These are phyloP conservation scores for Kwoniella mangroviensis DNA, from an alignment of 768 basidiomycete genomes.

Conservation along the genomic window DNA sequence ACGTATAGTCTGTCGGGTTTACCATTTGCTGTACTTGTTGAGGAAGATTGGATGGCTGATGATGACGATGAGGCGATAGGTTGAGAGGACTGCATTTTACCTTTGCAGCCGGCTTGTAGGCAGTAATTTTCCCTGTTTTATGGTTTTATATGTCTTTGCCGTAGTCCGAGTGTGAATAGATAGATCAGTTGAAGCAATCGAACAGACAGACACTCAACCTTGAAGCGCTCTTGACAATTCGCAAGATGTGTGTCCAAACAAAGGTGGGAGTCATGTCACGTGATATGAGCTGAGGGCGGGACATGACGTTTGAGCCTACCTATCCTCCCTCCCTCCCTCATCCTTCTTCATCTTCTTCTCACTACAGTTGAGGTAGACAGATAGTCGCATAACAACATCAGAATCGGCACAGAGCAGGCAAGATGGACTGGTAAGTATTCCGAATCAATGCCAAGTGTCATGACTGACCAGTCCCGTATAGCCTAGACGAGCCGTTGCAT, in stretches of 20 bases:
- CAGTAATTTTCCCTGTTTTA: too few relatives aligned
- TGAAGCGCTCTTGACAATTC: neutral
- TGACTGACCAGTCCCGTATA: slow-evolving; percentile 3
- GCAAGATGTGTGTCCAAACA: neutral
- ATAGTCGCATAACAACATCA: too few relatives aligned
- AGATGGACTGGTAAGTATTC: slow-evolving; percentile 46
- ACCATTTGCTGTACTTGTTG: slow-evolving; percentile 34
- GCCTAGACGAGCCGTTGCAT: slow-evolving; percentile 54
- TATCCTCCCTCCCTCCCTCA: neutral
- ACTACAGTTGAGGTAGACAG: too few relatives aligned
- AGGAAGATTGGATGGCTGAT: neutral
- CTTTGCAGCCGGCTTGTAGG: neutral
- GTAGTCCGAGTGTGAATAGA: neutral
- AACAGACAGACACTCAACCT: neutral
- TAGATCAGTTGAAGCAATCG: too few relatives aligned
- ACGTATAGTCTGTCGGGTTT: slow-evolving; percentile 77
- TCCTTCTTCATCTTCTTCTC: too few relatives aligned
- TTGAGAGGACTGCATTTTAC: slow-evolving; percentile 20
- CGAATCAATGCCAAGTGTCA: too few relatives aligned
- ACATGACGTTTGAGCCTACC: slow-evolving; percentile 2
- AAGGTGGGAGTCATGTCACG: neutral
- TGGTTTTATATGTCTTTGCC: neutral
- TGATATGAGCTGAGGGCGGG: neutral
- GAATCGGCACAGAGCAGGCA: neutral
- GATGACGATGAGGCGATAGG: slow-evolving; percentile 15